Percentiles rank a stretch among this genome's conserved stretches.
Evolutionary conservation across 2,329 filamentous ascomycete species (phyloP).

Genomic region (Aspergillus hortae): DNA sequence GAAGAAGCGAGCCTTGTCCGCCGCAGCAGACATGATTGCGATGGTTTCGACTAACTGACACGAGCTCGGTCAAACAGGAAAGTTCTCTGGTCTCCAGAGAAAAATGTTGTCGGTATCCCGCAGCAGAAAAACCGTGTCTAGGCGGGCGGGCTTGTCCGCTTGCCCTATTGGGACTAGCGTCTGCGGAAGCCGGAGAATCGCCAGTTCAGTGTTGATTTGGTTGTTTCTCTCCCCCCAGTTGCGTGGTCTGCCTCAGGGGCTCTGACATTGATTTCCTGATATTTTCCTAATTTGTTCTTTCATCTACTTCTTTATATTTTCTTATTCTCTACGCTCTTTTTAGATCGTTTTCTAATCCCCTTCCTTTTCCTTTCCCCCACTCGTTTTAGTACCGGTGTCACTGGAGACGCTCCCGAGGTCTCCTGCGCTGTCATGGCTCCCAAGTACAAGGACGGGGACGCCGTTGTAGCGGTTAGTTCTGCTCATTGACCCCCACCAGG

Average conservation of each 20-base stretch:
- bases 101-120: conserved; percentile 34
- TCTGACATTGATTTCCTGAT: conserved; percentile 11
- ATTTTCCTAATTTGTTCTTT: conserved; percentile 11
- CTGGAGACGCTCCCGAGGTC: conserved; percentile 16
- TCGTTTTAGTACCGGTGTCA: conserved; percentile 11
- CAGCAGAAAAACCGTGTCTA: conserved; percentile 19
- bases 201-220: conserved; percentile 7
- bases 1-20: conserved; percentile 93
- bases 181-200: conserved; percentile 6
- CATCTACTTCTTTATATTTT: conserved; percentile 8
- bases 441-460: conserved; percentile 61
- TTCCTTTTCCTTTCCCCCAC: conserved; percentile 19
- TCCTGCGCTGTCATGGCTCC: conserved; percentile 51
- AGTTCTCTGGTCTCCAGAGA: neutral
- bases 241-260: conserved; percentile 28
- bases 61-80: neutral
- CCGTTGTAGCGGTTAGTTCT: conserved; percentile 55
- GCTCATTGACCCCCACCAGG: conserved; percentile 5
- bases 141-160: conserved; percentile 12
- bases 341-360: conserved; percentile 19
- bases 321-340: neutral
- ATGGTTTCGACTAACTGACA: conserved; percentile 2
- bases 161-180: conserved; percentile 17
- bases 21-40: conserved; percentile 69
- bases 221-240: conserved; percentile 18